A percentile compares a stretch with the other conserved stretches of the same genome.
Evolutionary conservation across 495 filamentous ascomycete species (phyloP).

Genomic region (Penicillium macrosclerotiorum): DNA sequence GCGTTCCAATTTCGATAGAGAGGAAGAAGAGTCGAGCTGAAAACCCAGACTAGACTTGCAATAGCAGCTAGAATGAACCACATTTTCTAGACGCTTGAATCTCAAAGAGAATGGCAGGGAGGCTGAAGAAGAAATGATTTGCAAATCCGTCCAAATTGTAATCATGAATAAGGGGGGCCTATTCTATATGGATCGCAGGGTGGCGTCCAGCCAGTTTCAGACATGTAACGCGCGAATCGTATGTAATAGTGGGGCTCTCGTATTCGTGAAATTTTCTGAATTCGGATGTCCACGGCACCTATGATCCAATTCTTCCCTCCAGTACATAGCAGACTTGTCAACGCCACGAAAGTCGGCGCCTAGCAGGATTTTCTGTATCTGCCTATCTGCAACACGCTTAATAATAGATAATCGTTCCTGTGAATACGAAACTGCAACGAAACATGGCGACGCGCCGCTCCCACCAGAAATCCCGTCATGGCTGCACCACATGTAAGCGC

Average conservation of each 20-base stretch:
- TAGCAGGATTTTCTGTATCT: neutral
- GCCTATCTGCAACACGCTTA: neutral
- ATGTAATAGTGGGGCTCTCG: constrained; percentile 1
- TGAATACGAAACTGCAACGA: neutral
- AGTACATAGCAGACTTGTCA: neutral
- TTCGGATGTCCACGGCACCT: neutral
- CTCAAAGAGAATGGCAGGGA: neutral
- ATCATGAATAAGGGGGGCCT: neutral
- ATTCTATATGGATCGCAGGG: neutral
- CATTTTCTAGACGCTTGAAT: too few relatives aligned
- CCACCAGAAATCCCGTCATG: constrained; percentile 25
- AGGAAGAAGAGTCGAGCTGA: neutral
- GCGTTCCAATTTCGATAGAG: neutral
- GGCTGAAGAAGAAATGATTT: neutral
- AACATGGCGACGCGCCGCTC: constrained; percentile 17
- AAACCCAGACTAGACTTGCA: too few relatives aligned
- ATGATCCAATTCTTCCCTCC: neutral
- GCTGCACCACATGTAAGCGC: constrained; percentile 24
- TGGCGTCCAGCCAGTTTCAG: neutral
- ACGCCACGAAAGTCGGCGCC: neutral
- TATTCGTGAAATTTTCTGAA: constrained; percentile 10
- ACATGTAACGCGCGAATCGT: neutral
- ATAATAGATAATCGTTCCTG: neutral
- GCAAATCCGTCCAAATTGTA: neutral
- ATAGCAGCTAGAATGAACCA: neutral